Conservation (phyloP, 78 protist genomes). For the Monocercomonoides exilis region DNA sequence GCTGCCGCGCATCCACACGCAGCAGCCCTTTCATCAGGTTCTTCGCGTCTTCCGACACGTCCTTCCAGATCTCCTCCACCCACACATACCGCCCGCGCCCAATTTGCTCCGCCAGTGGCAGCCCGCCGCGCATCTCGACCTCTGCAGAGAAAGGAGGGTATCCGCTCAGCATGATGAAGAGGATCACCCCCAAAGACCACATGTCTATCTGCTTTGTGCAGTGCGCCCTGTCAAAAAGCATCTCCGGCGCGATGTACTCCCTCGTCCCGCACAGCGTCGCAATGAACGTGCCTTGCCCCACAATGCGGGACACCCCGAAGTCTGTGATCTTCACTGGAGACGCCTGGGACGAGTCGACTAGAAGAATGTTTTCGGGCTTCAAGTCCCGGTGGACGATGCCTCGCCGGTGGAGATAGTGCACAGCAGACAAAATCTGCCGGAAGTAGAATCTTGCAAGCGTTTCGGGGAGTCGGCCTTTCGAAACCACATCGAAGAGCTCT, state of each 20-base stretch:
- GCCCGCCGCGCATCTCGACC: not conserved
- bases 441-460: not conserved
- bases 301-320: not conserved
- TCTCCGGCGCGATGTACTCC: constrained; percentile 21
- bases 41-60: not conserved
- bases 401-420: constrained; percentile 7
- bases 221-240: not conserved
- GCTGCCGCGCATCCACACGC: not conserved
- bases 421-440: constrained; percentile 17
- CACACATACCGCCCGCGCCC: not conserved
- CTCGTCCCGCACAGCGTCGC: constrained; percentile 16
- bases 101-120: not conserved
- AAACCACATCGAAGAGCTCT: constrained; percentile 12
- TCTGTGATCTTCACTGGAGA: not conserved
- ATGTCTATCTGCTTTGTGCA: not conserved
- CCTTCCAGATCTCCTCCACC: not conserved
- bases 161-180: not conserved
- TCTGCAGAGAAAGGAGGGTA: not conserved
- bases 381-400: constrained; percentile 34
- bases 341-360: not conserved
- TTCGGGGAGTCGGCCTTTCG: not conserved
- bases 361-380: constrained; percentile 29
- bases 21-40: not conserved
- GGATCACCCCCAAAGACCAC: constrained; percentile 19
- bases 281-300: not conserved